Base-by-base conservation (phyloP, 2,329 filamentous ascomycete species). In the Phialophora verrucosa region DNA sequence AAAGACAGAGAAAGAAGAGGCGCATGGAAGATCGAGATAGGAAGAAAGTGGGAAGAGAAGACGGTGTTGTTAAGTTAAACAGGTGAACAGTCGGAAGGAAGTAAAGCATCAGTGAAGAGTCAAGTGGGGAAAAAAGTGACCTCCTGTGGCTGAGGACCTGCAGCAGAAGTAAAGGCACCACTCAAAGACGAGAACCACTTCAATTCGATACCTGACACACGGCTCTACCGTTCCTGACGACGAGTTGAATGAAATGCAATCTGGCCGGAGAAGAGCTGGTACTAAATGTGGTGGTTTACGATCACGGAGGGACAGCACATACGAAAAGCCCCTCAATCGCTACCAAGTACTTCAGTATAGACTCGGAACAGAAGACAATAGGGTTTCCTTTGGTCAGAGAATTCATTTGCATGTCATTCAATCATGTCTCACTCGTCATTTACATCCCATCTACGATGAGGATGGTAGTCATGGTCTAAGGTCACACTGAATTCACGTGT, bases 401-500 rank as follows among this genome's bases (percentile, higher is more conserved):
- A 44, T 44, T 44, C 38, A 8, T 44, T 44, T 44, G 38, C 2
- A 44, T 44, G 38, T 44, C 38, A 44, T 44, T 44, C 17, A 44
- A 44, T 44, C 38, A n/a, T 44, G 11, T 35, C 32, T 35, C 32
- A 35, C 2, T 12, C 32, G 32, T 35, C 32, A 35, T 35, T 35
- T 35, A 35, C 32, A 12, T 3, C 32, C 32, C 32, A 11, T 12
- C 20, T 7, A n/a, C 10, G 49, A 23, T 51, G 8, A 11, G 47
- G 10, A 25, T 25, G 17, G 20, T 27, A 14, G 23, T n/a, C 10
- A 12, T 14, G 20, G 14, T 35, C 31, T 38, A 23, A 12, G 29
- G 29, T 56, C 23, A 25, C 17, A 25, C 23, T 56, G n/a, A 25
- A 2, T 11, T 78, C 73, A 84, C 32, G 90, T 93, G 77, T 93